phyloP scores from a whole-genome alignment of 805 yeast genomes.

The Kregervanrija fluxuum region DNA sequence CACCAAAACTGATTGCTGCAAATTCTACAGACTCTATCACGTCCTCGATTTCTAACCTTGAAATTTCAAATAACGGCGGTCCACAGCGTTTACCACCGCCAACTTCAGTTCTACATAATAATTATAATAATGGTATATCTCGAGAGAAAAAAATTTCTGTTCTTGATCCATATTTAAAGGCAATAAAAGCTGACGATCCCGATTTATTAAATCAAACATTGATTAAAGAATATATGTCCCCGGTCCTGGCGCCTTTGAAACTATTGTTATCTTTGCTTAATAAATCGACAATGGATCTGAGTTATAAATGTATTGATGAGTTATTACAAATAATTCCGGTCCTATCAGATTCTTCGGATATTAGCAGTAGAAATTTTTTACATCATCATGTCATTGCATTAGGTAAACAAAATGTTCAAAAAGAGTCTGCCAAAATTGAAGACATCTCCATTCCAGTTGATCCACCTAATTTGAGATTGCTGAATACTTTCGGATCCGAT shows the following conservation, averaged over 20 bases:
- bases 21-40: constrained; percentile 1
- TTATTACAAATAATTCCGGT: constrained; percentile 44
- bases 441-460: constrained; percentile 21
- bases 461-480: constrained; percentile 43
- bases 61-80: constrained; percentile 1
- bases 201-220: constrained; percentile 37
- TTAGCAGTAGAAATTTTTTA: constrained; percentile 75
- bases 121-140: background rate
- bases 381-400: constrained; percentile 77
- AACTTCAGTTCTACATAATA: constrained; percentile 10
- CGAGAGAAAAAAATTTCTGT: background rate
- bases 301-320: constrained; percentile 51
- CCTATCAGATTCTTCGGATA: constrained; percentile 59
- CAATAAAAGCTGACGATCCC: constrained; percentile 23
- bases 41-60: constrained; percentile 7
- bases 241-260: constrained; percentile 47
- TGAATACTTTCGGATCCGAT: constrained; percentile 54
- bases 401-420: constrained; percentile 52
- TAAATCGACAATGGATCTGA: constrained; percentile 51
- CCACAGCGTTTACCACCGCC: constrained; percentile 18
- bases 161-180: constrained; percentile 17
- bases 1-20: background rate
- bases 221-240: constrained; percentile 35
- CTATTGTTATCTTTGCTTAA: constrained; percentile 54
- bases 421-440: constrained; percentile 11